Conservation (phyloP, 2,329 filamentous ascomycete genomes). For the Sporothrix brasiliensis region DNA sequence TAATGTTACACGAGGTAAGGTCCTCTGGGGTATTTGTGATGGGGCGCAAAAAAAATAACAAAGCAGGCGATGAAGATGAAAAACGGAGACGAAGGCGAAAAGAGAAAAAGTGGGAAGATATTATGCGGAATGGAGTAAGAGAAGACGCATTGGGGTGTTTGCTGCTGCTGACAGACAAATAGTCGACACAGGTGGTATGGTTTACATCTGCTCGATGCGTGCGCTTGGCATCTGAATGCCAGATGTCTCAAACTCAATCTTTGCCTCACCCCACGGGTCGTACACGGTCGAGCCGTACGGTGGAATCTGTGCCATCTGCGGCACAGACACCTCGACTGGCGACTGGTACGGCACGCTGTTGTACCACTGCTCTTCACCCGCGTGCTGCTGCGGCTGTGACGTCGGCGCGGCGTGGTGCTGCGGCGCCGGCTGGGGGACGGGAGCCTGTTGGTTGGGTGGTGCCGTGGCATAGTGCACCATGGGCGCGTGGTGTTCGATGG, state of each 20-base stretch:
- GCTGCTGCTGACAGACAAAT: not conserved
- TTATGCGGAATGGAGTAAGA: conserved; percentile 8
- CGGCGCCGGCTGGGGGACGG: conserved; percentile 41
- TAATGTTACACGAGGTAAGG: conserved; percentile 27
- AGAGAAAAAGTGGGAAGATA: not conserved
- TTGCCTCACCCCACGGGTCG: conserved; percentile 55
- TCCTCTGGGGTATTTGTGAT: conserved; percentile 31
- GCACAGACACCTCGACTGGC: conserved; percentile 59
- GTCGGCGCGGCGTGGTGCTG: conserved; percentile 47
- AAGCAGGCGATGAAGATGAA: not conserved
- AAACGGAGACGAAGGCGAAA: not conserved
- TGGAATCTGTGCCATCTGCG: conserved; percentile 57
- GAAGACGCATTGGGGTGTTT: not conserved
- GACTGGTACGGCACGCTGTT: conserved; percentile 55
- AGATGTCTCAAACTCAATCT: conserved; percentile 61
- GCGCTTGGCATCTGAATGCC: conserved; percentile 63
- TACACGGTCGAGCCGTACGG: conserved; percentile 55
- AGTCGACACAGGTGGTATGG: not conserved
- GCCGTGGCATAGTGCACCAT: conserved; percentile 48
- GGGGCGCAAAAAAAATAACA: conserved; percentile 21
- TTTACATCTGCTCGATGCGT: conserved; percentile 58
- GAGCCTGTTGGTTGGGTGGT: conserved; percentile 43
- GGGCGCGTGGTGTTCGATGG: conserved; percentile 50
- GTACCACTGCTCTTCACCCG: conserved; percentile 57
- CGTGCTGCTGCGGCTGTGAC: conserved; percentile 41